Evolutionary conservation across 257 asterid species (phyloP), one percentile per base, ranked within the genome.

Genomic region (Henckelia pumila): DNA sequence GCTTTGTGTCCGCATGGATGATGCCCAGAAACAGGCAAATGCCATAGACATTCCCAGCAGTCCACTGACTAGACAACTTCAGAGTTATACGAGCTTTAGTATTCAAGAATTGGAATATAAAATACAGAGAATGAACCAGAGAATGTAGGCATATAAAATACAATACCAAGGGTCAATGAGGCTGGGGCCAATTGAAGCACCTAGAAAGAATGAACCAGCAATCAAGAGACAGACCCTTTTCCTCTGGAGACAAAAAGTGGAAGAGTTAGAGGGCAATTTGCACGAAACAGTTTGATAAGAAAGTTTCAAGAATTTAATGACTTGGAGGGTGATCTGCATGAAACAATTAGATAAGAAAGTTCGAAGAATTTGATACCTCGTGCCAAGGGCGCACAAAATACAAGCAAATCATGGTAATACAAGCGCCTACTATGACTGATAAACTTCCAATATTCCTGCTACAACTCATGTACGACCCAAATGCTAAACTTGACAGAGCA

Each of bases 151-250:
- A 28, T 16, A 37, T 13, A 22, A 10, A 26, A 64, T 23, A 33
- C 40, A 16, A 23, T 68, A 71, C 75, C 58, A 28, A 4, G 64
- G 19, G 10, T 63, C 70, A 8, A 71, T 33, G 4, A 63, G 3
- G 56, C 57, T 53, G 24, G 75, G 70, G 37, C 52, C 35, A 63
- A 55, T 11, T 0, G 40, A 24, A 23, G 70, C 75, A 57, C 75
- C 59, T 23, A 63, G 59, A 56, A 53, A 71, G 56, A 20, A 71
- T 71, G 70, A 37, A 57, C 30, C 66, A 22, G 23, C 0, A 19
- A 25, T 19, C 11, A 68, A 37, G 30, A 68, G 29, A 25, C 57
- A 55, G 1, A 19, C 6, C 49, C 75, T 71, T 25, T 13, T 63
- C 1, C 19, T 40, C 76, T 71, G 76, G 8, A 24, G 8, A 40